These are phyloP conservation scores for Ophiostoma tasmaniense DNA, from an alignment of 2,329 filamentous ascomycete genomes.

Conservation along the genomic window DNA sequence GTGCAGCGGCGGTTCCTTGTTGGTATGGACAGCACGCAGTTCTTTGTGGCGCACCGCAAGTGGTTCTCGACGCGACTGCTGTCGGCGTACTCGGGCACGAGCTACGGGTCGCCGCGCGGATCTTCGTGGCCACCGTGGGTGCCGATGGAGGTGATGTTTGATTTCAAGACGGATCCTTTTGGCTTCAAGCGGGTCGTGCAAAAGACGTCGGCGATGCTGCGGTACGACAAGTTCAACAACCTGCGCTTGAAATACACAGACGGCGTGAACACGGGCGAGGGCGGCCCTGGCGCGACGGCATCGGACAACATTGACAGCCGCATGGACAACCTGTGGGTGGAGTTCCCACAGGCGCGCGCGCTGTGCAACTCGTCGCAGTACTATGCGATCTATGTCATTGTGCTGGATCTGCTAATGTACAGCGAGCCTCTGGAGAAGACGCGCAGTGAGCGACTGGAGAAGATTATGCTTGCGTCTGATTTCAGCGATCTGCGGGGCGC, in stretches of 20 bases:
- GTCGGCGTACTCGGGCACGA: slow-evolving; percentile 89
- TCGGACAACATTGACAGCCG: slow-evolving; percentile 59
- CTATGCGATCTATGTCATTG: slow-evolving; percentile 96
- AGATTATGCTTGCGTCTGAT: slow-evolving; percentile 97
- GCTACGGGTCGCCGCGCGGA: slow-evolving; percentile 75
- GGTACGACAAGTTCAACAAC: slow-evolving; percentile 98
- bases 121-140: slow-evolving; percentile 97
- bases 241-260: slow-evolving; percentile 95
- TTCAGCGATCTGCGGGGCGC: slow-evolving; percentile 94
- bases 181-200: slow-evolving; percentile 98
- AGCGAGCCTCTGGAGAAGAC: slow-evolving; percentile 95
- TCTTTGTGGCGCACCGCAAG: slow-evolving; percentile 93
- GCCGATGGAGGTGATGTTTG: slow-evolving; percentile 96
- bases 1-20: slow-evolving; percentile 91
- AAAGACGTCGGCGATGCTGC: slow-evolving; percentile 86
- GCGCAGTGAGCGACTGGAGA: slow-evolving; percentile 87
- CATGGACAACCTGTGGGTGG: slow-evolving; percentile 95
- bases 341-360: slow-evolving; percentile 89
- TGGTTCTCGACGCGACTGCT: slow-evolving; percentile 77
- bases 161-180: slow-evolving; percentile 86
- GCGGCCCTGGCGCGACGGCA: slow-evolving; percentile 20
- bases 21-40: slow-evolving; percentile 95
- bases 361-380: slow-evolving; percentile 96
- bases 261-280: slow-evolving; percentile 60
- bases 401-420: slow-evolving; percentile 90